These are phyloP conservation scores for Backusella luteola DNA, from an alignment of 192 early-diverging fungal species.

Conservation along the genomic window DNA sequence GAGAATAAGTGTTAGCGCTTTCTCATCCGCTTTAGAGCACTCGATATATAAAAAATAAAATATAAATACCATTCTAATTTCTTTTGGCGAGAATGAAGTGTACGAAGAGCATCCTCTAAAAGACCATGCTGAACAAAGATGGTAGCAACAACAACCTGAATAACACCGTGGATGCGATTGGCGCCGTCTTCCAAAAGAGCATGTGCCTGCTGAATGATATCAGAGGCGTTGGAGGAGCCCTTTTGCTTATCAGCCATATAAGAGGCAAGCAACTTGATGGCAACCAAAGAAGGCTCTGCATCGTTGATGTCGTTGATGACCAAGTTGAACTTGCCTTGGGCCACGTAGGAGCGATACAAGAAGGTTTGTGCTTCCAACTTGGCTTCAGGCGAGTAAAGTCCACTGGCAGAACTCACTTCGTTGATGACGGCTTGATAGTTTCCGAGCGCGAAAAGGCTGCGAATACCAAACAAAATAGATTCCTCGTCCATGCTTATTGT, in stretches of 20 bases:
- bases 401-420: conserved; percentile 46
- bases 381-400: conserved; percentile 34
- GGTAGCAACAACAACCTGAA: conserved; percentile 66
- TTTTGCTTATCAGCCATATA: conserved; percentile 54
- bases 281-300: conserved; percentile 57
- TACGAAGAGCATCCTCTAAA: conserved; percentile 70
- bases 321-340: conserved; percentile 68
- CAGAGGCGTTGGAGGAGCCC: conserved; percentile 35
- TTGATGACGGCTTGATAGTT: conserved; percentile 73
- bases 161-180: conserved; percentile 50
- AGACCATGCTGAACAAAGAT: conserved; percentile 56
- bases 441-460: conserved; percentile 72
- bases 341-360: conserved; percentile 79
- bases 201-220: conserved; percentile 46
- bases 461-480: conserved; percentile 61
- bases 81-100: conserved; percentile 65
- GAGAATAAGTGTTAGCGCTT: background rate
- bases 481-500: conserved; percentile 46
- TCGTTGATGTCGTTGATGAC: conserved; percentile 64
- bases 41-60: no score
- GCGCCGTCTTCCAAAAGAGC: conserved; percentile 50
- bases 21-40: background rate
- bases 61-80: conserved; percentile 77
- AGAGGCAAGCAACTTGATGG: conserved; percentile 63
- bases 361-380: conserved; percentile 63